These are phyloP conservation scores for Collybiopsis luxurians DNA, from an alignment of 768 basidiomycete genomes.

Conservation along the genomic window DNA sequence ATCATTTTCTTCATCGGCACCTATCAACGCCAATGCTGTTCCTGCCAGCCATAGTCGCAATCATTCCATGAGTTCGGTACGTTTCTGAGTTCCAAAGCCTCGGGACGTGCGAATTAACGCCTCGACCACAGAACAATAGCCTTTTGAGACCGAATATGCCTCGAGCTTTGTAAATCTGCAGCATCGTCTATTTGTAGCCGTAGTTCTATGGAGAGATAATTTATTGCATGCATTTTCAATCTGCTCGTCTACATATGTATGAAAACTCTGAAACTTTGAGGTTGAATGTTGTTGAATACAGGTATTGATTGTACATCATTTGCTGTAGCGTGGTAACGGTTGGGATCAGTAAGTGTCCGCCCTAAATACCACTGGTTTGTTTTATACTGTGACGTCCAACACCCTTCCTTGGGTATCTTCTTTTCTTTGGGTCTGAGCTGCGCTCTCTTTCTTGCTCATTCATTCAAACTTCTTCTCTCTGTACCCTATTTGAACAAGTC, in stretches of 20 bases:
- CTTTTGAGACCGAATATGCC: too few relatives aligned
- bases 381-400: slow-evolving; percentile 11
- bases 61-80: slow-evolving; percentile 7
- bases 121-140: neutral
- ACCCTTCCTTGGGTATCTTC: slow-evolving; percentile 21
- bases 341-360: neutral
- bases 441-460: slow-evolving; percentile 28
- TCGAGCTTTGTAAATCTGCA: too few relatives aligned
- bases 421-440: slow-evolving; percentile 31
- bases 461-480: slow-evolving; percentile 20
- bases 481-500: slow-evolving; percentile 18
- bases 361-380: neutral
- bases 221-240: too few relatives aligned
- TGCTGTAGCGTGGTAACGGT: too few relatives aligned
- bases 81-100: neutral
- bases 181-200: too few relatives aligned
- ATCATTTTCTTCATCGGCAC: slow-evolving; percentile 3
- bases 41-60: neutral
- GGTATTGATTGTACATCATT: too few relatives aligned
- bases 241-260: too few relatives aligned
- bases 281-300: too few relatives aligned
- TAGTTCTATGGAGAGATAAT: too few relatives aligned
- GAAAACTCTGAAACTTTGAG: too few relatives aligned
- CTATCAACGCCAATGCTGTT: neutral
- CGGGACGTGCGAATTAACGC: slow-evolving; percentile 7